Conservation (phyloP, 768 basidiomycete genomes). For the Mycena maculata region DNA sequence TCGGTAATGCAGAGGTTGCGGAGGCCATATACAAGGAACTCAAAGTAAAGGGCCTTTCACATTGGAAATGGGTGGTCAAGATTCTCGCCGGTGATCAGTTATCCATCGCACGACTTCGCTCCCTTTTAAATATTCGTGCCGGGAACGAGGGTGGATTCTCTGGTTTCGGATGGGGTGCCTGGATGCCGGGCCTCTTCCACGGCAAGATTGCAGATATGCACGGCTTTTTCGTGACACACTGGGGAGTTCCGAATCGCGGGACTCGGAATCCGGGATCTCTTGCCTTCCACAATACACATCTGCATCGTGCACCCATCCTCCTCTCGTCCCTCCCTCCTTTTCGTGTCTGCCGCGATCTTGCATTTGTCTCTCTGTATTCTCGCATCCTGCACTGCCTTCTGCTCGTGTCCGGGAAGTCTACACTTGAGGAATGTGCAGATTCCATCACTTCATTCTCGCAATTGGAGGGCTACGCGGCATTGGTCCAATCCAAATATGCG, state of each 20-base stretch:
- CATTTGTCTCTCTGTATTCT: slow-evolving; percentile 39
- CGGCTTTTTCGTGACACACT: slow-evolving; percentile 46
- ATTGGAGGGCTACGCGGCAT: neutral
- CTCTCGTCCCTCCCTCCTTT: slow-evolving; percentile 50
- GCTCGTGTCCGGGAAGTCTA: neutral
- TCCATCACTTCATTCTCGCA: slow-evolving; percentile 12
- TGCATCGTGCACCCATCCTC: slow-evolving; percentile 49
- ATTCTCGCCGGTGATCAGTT: slow-evolving; percentile 47
- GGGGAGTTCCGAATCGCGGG: slow-evolving; percentile 43
- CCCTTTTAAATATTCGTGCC: slow-evolving; percentile 43
- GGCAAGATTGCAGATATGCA: slow-evolving; percentile 47
- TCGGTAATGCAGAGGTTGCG: slow-evolving; percentile 49
- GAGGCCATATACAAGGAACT: slow-evolving; percentile 44
- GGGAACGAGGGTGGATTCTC: slow-evolving; percentile 27
- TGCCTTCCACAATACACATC: slow-evolving; percentile 48
- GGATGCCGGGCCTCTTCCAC: slow-evolving; percentile 52
- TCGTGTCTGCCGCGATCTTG: slow-evolving; percentile 48
- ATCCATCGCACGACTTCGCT: slow-evolving; percentile 46
- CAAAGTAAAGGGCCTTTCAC: slow-evolving; percentile 27
- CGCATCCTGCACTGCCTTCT: slow-evolving; percentile 23
- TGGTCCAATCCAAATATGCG: neutral
- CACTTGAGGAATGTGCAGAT: slow-evolving; percentile 35
- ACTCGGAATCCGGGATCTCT: slow-evolving; percentile 47
- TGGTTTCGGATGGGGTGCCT: slow-evolving; percentile 38
- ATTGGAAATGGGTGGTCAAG: slow-evolving; percentile 44